phyloP scores from a whole-genome alignment of 306 rosid genomes.

The peach (Prunus persica) region Prunus_persica_NCBIv2 NC_034009.1:31286501-31287000 shows the following conservation, averaged over 20 bases:
- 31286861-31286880: background rate
- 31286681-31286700: slow-evolving; percentile 5
- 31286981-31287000: slow-evolving; percentile 54
- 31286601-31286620: slow-evolving; percentile 14
- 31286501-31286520: background rate
- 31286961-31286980: slow-evolving; percentile 56
- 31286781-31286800: slow-evolving; percentile 8
- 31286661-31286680: slow-evolving; percentile 1
- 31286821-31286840: background rate
- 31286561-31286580: background rate
- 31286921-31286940: slow-evolving; percentile 45
- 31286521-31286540: background rate
- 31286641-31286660: slow-evolving; percentile 12
- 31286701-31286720: slow-evolving; percentile 15
- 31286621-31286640: slow-evolving; percentile 6
- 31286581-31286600: background rate
- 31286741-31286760: slow-evolving; percentile 12
- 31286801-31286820: background rate
- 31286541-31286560: background rate
- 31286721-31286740: background rate
- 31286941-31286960: slow-evolving; percentile 56
- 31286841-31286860: background rate
- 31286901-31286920: slow-evolving; percentile 19
- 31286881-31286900: slow-evolving; percentile 1
- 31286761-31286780: background rate